phyloP scores from a whole-genome alignment of 2,329 filamentous ascomycete species.

The Pseudogymnoascus sp. region DNA sequence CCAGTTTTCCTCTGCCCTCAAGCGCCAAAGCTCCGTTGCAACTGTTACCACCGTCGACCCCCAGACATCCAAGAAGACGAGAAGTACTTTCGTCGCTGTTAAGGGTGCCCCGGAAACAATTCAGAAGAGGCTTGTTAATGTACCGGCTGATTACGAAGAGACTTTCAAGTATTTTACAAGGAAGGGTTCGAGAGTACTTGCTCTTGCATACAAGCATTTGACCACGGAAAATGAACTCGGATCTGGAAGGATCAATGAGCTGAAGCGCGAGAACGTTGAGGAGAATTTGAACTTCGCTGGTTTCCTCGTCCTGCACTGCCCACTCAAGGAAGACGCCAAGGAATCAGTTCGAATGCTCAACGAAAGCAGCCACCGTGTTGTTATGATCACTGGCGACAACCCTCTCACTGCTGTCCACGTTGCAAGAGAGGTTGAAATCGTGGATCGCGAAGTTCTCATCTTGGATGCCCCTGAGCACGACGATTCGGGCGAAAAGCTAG shows the following conservation, averaged over 20 bases:
- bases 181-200: conserved; percentile 88
- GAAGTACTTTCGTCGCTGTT: conserved; percentile 85
- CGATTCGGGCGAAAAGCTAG: conserved; percentile 67
- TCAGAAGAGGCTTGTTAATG: conserved; percentile 77
- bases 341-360: conserved; percentile 94
- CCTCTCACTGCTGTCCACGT: conserved; percentile 94
- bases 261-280: conserved; percentile 90
- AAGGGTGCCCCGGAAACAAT: conserved; percentile 98
- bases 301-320: conserved; percentile 91
- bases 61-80: conserved; percentile 66
- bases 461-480: conserved; percentile 92
- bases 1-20: conserved; percentile 94
- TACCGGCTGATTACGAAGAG: conserved; percentile 87
- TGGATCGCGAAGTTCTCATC: conserved; percentile 90
- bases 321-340: conserved; percentile 92
- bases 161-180: conserved; percentile 98
- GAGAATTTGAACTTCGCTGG: conserved; percentile 80
- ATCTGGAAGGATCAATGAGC: conserved; percentile 78
- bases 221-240: conserved; percentile 75
- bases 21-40: conserved; percentile 91
- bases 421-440: conserved; percentile 91
- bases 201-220: conserved; percentile 89
- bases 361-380: conserved; percentile 94
- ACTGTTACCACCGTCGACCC: conserved; percentile 67
- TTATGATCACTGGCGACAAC: conserved; percentile 99